A percentile compares a stretch with the other conserved stretches of the same genome.
phyloP scores from a whole-genome alignment of 495 filamentous ascomycete genomes.

The Aspergillus coremiiformis region DNA sequence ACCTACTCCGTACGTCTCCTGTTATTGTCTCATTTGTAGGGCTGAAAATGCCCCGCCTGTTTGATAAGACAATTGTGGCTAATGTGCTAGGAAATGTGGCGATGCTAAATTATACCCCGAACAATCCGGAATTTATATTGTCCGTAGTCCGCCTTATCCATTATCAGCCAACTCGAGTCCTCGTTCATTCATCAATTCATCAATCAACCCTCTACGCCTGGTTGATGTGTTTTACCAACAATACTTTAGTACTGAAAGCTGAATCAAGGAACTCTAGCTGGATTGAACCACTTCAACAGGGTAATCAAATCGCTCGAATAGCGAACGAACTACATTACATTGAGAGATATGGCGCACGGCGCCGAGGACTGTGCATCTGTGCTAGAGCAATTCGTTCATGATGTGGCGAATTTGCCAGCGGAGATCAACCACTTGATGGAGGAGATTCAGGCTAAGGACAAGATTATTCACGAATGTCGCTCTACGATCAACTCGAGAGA shows the following conservation, averaged over 20 bases:
- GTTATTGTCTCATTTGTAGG: background rate
- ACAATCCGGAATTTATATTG: background rate
- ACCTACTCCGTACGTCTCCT: too few species aligned
- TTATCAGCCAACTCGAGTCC: background rate
- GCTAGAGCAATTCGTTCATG: constrained; percentile 87
- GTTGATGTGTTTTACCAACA: background rate
- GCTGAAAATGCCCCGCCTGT: background rate
- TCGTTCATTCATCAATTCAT: background rate
- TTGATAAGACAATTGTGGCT: constrained; percentile 2
- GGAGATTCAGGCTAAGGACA: constrained; percentile 88
- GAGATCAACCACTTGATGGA: constrained; percentile 91
- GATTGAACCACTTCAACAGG: background rate
- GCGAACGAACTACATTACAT: background rate
- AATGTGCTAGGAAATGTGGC: background rate
- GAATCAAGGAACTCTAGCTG: background rate
- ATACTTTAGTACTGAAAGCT: background rate
- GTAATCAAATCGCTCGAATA: background rate
- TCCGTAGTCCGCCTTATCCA: background rate
- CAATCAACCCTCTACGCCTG: background rate
- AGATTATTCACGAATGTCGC: constrained; percentile 64
- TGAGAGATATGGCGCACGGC: constrained; percentile 29
- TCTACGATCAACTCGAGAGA: constrained; percentile 70
- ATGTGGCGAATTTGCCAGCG: constrained; percentile 81
- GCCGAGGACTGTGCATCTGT: constrained; percentile 78
- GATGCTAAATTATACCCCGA: background rate